Evolutionary conservation across 2,329 filamentous ascomycete genomes (phyloP).

Genomic region (Endocalyx cinctus): DNA sequence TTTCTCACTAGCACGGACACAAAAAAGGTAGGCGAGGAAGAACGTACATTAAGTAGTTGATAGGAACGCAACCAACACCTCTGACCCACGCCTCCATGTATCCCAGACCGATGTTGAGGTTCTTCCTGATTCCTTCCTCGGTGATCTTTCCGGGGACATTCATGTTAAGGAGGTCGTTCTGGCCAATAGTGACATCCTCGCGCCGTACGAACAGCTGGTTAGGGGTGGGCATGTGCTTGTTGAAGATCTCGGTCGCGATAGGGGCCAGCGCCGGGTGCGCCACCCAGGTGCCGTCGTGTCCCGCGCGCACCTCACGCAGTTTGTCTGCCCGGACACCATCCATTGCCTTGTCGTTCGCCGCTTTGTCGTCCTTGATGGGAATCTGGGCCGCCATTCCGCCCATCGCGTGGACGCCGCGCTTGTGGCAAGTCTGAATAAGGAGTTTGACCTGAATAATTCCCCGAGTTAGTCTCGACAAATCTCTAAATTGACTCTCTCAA

Average conservation of each 20-base stretch:
- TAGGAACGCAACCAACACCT: constrained; percentile 91
- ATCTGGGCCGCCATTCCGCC: constrained; percentile 98
- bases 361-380: constrained; percentile 91
- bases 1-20: too few relatives aligned
- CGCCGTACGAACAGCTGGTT: constrained; percentile 92
- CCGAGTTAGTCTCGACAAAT: background rate
- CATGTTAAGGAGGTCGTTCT: constrained; percentile 95
- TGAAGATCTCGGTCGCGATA: constrained; percentile 91
- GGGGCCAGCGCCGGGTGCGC: constrained; percentile 87
- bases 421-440: constrained; percentile 97
- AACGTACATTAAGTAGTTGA: constrained; percentile 86
- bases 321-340: constrained; percentile 90
- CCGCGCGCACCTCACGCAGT: constrained; percentile 88
- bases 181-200: constrained; percentile 81
- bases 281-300: constrained; percentile 96
- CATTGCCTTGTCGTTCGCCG: constrained; percentile 92
- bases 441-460: constrained; percentile 61
- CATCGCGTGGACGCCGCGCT: constrained; percentile 97
- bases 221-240: constrained; percentile 96
- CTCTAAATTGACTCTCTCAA: background rate
- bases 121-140: constrained; percentile 94
- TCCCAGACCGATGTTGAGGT: constrained; percentile 89
- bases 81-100: constrained; percentile 99
- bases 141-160: constrained; percentile 91
- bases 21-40: too few relatives aligned